A percentile compares a stretch with the other conserved stretches of the same genome.
phyloP scores from a whole-genome alignment of 2,329 filamentous ascomycete species.

The Colletotrichum cuscutae region DNA sequence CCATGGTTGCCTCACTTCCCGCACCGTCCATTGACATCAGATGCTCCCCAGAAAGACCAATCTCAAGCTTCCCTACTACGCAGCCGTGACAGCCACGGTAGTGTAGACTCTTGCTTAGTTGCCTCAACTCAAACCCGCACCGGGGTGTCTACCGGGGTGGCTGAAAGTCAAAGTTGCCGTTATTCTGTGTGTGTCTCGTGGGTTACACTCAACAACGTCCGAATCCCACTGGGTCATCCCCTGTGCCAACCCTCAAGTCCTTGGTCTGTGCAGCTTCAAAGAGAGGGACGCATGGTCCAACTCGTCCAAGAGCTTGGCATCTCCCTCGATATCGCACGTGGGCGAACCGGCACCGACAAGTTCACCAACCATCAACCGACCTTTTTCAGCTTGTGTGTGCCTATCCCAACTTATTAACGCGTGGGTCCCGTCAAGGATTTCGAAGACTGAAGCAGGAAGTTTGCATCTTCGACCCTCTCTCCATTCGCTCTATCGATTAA shows the following conservation, averaged over 20 bases:
- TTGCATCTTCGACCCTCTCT: background rate
- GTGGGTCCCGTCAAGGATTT: background rate
- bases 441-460: background rate
- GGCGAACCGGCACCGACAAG: background rate
- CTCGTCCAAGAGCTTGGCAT: background rate
- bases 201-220: background rate
- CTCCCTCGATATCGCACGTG: background rate
- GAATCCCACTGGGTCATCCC: background rate
- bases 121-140: background rate
- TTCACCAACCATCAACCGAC: background rate
- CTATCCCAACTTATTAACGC: background rate
- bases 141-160: background rate
- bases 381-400: background rate
- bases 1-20: conserved; percentile 2
- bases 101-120: background rate
- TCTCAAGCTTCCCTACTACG: too few relatives aligned
- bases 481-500: background rate
- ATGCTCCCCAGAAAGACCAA: conserved; percentile 2
- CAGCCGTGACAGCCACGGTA: too few relatives aligned
- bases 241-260: background rate
- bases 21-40: conserved; percentile 7
- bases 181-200: background rate
- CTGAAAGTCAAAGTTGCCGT: background rate
- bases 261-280: conserved; percentile 5
- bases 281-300: background rate